Percentiles rank a stretch among this genome's conserved stretches.
Evolutionary conservation across 257 asterid genomes (phyloP).

Genomic region (Solanum appendiculatum): DNA sequence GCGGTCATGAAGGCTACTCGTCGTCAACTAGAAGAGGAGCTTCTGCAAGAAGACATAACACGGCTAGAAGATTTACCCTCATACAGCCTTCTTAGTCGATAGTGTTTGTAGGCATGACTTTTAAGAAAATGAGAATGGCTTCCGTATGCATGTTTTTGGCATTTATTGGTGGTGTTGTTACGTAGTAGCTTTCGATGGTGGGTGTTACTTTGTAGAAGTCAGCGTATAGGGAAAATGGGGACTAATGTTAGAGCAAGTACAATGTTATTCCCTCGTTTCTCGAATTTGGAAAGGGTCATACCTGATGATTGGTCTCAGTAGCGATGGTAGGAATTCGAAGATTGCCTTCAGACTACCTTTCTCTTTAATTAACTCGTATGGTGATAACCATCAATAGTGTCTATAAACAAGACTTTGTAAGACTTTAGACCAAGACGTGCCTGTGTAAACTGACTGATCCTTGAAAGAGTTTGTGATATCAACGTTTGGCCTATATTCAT

Average conservation of each 20-base stretch:
- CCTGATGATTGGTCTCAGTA: not conserved
- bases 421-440: not conserved
- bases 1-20: constrained; percentile 98
- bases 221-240: not conserved
- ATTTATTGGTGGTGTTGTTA: not conserved
- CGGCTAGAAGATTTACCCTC: constrained; percentile 89
- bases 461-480: not conserved
- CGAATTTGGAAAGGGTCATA: not conserved
- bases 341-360: not conserved
- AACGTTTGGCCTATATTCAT: not conserved
- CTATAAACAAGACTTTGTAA: not conserved
- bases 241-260: not conserved
- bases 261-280: not conserved
- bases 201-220: not conserved
- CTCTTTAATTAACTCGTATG: not conserved
- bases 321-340: constrained; percentile 1
- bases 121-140: constrained; percentile 9
- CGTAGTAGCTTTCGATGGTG: not conserved
- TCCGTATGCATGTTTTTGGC: constrained; percentile 5
- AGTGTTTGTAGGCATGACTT: constrained; percentile 17
- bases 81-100: constrained; percentile 58
- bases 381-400: not conserved
- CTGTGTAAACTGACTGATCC: not conserved
- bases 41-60: constrained; percentile 65
- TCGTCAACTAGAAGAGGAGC: constrained; percentile 88